These are phyloP conservation scores for Kazachstania psychrophila DNA, from an alignment of 805 yeast genomes.

Conservation along the genomic window DNA sequence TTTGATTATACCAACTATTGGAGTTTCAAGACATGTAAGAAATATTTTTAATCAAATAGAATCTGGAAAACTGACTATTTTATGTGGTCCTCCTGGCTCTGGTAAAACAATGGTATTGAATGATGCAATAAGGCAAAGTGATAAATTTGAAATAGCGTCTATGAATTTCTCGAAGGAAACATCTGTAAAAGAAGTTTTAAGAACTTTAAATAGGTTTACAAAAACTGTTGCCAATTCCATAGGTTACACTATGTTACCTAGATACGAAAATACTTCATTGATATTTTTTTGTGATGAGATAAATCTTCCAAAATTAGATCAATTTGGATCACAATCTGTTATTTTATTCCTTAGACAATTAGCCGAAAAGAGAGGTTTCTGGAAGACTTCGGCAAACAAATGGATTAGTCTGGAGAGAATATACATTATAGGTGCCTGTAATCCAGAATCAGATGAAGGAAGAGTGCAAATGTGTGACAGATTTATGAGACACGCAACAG, in stretches of 20 bases:
- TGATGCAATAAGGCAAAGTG: slow-evolving; percentile 51
- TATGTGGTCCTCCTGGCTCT: slow-evolving; percentile 96
- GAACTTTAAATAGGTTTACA: slow-evolving; percentile 66
- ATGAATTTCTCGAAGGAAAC: slow-evolving; percentile 81
- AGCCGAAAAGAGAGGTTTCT: slow-evolving; percentile 66
- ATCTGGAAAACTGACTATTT: slow-evolving; percentile 50
- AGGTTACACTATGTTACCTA: slow-evolving; percentile 53
- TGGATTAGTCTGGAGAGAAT: slow-evolving; percentile 63
- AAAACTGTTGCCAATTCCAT: slow-evolving; percentile 41
- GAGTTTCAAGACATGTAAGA: slow-evolving; percentile 59
- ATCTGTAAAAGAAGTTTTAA: slow-evolving; percentile 48
- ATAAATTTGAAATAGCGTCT: slow-evolving; percentile 51
- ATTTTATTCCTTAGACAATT: slow-evolving; percentile 67
- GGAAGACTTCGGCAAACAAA: slow-evolving; percentile 47
- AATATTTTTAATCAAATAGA: slow-evolving; percentile 48
- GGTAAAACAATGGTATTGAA: slow-evolving; percentile 91
- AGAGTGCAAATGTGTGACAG: slow-evolving; percentile 49
- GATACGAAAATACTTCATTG: slow-evolving; percentile 53
- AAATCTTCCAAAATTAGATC: slow-evolving; percentile 67
- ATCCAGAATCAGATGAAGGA: slow-evolving; percentile 78
- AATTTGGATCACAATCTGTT: slow-evolving; percentile 63
- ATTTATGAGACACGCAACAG: slow-evolving; percentile 55
- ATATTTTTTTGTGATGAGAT: slow-evolving; percentile 89
- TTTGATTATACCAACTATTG: slow-evolving; percentile 67
- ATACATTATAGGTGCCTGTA: slow-evolving; percentile 92